phyloP scores from a whole-genome alignment of 805 yeast genomes.

The Candida hispaniensis region DNA sequence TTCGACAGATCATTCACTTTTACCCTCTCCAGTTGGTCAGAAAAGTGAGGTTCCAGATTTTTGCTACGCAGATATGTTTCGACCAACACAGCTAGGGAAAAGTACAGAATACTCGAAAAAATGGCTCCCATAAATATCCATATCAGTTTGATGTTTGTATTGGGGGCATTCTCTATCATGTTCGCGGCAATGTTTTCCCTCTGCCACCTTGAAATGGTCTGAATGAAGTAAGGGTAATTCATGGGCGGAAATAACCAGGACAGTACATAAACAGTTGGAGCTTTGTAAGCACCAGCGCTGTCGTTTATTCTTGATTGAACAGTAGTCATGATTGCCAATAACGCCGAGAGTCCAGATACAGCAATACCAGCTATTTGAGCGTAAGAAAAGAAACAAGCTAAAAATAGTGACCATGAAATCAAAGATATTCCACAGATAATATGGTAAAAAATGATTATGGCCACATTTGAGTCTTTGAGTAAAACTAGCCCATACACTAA shows the following conservation, averaged over 20 bases:
- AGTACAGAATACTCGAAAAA: slow-evolving; percentile 26
- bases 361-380: slow-evolving; percentile 30
- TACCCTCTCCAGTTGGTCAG: slow-evolving; percentile 22
- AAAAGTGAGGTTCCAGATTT: too few relatives aligned
- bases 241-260: slow-evolving; percentile 30
- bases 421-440: slow-evolving; percentile 27
- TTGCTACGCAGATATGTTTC: slow-evolving; percentile 25
- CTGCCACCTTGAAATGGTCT: slow-evolving; percentile 27
- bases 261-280: slow-evolving; percentile 25
- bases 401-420: slow-evolving; percentile 27
- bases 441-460: slow-evolving; percentile 27
- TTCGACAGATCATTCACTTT: slow-evolving; percentile 23
- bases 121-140: slow-evolving; percentile 28
- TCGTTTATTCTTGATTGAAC: slow-evolving; percentile 25
- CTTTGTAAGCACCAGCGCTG: slow-evolving; percentile 21
- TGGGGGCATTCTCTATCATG: slow-evolving; percentile 25
- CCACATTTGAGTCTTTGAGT: slow-evolving; percentile 23
- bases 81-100: slow-evolving; percentile 22
- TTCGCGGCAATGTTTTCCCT: slow-evolving; percentile 21
- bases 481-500: slow-evolving; percentile 22
- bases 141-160: slow-evolving; percentile 20
- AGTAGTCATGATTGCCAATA: slow-evolving; percentile 28
- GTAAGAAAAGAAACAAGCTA: slow-evolving; percentile 26
- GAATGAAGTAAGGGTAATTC: slow-evolving; percentile 29
- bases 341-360: slow-evolving; percentile 26